A percentile compares a stretch with the other conserved stretches of the same genome.
Evolutionary conservation across 352 stramenopile species (phyloP).

Genomic region (Thraustochytrium striatum): DNA sequence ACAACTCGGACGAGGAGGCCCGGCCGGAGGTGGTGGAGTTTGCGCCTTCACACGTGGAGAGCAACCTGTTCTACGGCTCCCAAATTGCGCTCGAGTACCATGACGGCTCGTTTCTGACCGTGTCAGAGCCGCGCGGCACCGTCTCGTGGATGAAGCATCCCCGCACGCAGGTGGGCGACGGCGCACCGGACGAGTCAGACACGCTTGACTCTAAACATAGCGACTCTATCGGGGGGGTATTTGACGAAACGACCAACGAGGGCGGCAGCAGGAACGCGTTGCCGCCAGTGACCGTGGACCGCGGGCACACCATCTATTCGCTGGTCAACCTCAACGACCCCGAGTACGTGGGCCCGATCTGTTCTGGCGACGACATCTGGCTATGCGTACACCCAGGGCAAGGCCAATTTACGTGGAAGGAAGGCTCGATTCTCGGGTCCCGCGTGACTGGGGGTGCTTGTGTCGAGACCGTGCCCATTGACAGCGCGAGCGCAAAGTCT

Average conservation of each 20-base stretch:
- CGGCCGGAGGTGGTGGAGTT: conserved; percentile 12
- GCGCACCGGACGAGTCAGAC: not conserved
- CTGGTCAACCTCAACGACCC: conserved; percentile 39
- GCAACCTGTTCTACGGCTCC: conserved; percentile 32
- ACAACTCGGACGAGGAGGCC: not conserved
- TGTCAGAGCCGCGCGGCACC: not conserved
- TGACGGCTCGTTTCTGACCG: conserved; percentile 40
- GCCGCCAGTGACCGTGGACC: not conserved
- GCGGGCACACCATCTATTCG: not conserved
- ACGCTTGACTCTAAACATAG: not conserved
- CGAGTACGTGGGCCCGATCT: conserved; percentile 14
- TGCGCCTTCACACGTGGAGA: not conserved
- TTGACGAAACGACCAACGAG: not conserved
- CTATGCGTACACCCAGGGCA: conserved; percentile 9
- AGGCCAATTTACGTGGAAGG: conserved; percentile 41
- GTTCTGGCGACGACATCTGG: conserved; percentile 25
- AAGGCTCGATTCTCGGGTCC: conserved; percentile 18
- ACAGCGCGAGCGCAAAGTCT: not conserved
- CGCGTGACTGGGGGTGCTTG: conserved; percentile 8
- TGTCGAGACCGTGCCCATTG: conserved; percentile 22
- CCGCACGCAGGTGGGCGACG: not conserved
- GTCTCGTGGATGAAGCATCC: not conserved
- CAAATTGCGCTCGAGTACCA: conserved; percentile 26
- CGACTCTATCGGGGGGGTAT: not conserved
- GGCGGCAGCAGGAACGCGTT: not conserved